Evolutionary conservation across 2,329 filamentous ascomycete genomes (phyloP).

Genomic region (Colletotrichum cereale): DNA sequence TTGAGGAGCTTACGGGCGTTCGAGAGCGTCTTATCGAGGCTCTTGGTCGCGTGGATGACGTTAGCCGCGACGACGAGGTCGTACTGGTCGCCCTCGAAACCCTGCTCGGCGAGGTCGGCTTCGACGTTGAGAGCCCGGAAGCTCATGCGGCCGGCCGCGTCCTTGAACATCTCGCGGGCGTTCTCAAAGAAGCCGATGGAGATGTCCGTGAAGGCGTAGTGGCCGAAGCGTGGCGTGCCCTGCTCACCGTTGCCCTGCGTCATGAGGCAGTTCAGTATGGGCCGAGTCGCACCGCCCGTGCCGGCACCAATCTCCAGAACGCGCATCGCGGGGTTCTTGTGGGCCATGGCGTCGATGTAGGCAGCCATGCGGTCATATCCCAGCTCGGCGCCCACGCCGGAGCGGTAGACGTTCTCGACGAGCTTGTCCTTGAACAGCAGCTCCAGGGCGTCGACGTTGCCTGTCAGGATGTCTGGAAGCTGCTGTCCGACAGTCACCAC

Average conservation of each 20-base stretch:
- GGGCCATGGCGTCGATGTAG: constrained; percentile 44
- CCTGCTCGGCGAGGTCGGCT: constrained; percentile 45
- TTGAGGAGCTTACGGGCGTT: constrained; percentile 46
- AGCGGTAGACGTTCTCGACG: constrained; percentile 43
- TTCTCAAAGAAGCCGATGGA: constrained; percentile 53
- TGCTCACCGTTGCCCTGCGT: constrained; percentile 42
- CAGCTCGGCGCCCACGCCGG: constrained; percentile 41
- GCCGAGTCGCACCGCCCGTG: constrained; percentile 49
- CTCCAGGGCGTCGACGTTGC: constrained; percentile 45
- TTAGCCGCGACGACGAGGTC: constrained; percentile 49
- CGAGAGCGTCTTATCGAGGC: constrained; percentile 44
- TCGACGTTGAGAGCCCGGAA: constrained; percentile 53
- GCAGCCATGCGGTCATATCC: constrained; percentile 40
- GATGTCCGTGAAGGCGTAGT: constrained; percentile 56
- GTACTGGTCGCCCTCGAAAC: constrained; percentile 44
- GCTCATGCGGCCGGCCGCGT: constrained; percentile 44
- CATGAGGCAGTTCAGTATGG: no score
- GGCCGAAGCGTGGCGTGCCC: constrained; percentile 24
- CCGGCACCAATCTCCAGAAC: constrained; percentile 55
- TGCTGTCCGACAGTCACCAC: constrained; percentile 44
- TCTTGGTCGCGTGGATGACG: constrained; percentile 48
- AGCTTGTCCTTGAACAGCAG: constrained; percentile 47
- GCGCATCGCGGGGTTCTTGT: constrained; percentile 49
- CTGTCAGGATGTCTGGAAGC: constrained; percentile 44
- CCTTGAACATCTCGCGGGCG: constrained; percentile 45